A percentile compares a stretch with the other conserved stretches of the same genome.
Evolutionary conservation across 305 asterid genomes (phyloP).

Genomic region (Plantago rigida): DNA sequence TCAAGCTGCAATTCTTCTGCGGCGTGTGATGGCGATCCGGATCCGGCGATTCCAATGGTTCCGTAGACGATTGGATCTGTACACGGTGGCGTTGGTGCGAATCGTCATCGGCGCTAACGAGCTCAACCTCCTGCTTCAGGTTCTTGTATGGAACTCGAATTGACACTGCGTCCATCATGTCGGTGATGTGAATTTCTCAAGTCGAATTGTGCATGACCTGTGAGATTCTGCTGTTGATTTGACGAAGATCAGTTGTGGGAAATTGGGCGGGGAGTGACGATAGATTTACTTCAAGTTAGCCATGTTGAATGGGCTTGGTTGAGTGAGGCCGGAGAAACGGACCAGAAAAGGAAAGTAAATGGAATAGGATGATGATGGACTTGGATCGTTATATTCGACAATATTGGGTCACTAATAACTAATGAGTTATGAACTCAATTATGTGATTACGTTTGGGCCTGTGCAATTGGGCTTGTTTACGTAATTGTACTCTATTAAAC

Average conservation of each 20-base stretch:
- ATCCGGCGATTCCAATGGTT: conserved; percentile 31
- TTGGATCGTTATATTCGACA: too few species aligned
- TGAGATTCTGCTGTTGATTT: conserved; percentile 10
- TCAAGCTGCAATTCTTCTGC: conserved; percentile 43
- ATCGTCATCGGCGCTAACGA: conserved; percentile 43
- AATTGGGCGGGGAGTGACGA: neutral
- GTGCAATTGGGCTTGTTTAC: too few species aligned
- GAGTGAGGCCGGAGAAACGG: neutral
- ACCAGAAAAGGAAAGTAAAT: neutral
- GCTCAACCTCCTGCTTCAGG: conserved; percentile 77
- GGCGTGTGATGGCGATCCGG: conserved; percentile 32
- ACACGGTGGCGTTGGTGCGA: conserved; percentile 34
- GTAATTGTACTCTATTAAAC: too few species aligned
- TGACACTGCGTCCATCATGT: conserved; percentile 69
- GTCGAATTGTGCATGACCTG: conserved; percentile 25
- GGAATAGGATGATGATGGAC: too few species aligned
- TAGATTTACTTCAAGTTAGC: neutral
- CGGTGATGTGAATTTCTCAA: conserved; percentile 11
- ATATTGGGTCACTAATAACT: too few species aligned
- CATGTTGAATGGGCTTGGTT: neutral
- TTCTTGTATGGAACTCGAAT: conserved; percentile 72
- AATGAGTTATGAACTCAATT: too few species aligned
- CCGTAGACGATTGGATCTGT: conserved; percentile 46
- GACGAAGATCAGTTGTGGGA: neutral
- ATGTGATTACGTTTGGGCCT: too few species aligned